Evolutionary conservation across 2,329 filamentous ascomycete genomes (phyloP).

Genomic region (Boeremia lycopersici): DNA sequence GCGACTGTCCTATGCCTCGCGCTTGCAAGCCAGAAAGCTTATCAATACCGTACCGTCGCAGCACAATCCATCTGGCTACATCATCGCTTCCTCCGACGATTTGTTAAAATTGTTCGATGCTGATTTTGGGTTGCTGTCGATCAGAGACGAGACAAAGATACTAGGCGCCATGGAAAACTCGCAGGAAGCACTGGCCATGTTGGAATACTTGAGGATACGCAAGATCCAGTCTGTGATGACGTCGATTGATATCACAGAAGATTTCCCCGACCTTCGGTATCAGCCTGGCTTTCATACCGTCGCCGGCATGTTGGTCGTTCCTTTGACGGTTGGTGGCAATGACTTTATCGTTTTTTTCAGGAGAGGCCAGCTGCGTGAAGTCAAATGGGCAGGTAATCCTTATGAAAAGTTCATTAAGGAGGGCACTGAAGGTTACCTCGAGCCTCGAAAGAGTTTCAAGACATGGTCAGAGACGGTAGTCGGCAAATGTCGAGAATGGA

Average conservation of each 20-base stretch:
- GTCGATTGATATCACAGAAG: slow-evolving; percentile 74
- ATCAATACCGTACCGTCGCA: slow-evolving; percentile 85
- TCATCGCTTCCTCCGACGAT: slow-evolving; percentile 87
- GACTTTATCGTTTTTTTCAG: slow-evolving; percentile 94
- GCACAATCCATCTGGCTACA: slow-evolving; percentile 85
- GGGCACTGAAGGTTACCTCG: slow-evolving; percentile 74
- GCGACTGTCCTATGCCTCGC: slow-evolving; percentile 81
- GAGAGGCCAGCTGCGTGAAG: slow-evolving; percentile 74
- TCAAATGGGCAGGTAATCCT: slow-evolving; percentile 86
- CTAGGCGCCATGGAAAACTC: slow-evolving; percentile 75
- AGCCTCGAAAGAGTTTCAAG: slow-evolving; percentile 80
- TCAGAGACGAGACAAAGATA: slow-evolving; percentile 87
- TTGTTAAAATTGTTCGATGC: slow-evolving; percentile 83
- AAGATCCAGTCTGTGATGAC: slow-evolving; percentile 75
- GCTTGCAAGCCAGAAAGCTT: slow-evolving; percentile 82
- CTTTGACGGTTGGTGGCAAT: slow-evolving; percentile 72
- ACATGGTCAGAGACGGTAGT: slow-evolving; percentile 81
- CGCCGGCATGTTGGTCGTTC: slow-evolving; percentile 81
- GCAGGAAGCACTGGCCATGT: slow-evolving; percentile 81
- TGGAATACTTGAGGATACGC: slow-evolving; percentile 83
- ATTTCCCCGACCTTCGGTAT: slow-evolving; percentile 84
- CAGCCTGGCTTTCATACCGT: slow-evolving; percentile 78
- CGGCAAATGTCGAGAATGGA: slow-evolving; percentile 86
- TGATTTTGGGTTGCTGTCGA: slow-evolving; percentile 84
- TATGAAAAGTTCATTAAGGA: slow-evolving; percentile 78